phyloP scores from a whole-genome alignment of 495 filamentous ascomycete genomes.

The Penicillium parvum region DNA sequence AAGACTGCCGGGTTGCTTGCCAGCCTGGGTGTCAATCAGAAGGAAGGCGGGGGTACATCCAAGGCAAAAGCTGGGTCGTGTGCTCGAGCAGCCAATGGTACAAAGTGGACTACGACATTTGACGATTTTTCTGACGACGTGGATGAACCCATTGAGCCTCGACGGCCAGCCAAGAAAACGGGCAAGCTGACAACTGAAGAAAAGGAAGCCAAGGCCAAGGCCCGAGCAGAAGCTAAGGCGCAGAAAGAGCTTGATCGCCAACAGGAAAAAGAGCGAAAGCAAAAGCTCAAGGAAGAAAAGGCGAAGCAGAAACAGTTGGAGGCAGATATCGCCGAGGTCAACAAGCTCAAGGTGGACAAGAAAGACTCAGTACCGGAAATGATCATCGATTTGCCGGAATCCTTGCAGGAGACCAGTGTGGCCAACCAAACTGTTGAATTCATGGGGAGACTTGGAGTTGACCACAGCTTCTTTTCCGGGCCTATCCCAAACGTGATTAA shows the following conservation, averaged over 20 bases:
- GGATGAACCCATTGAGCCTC: slow-evolving; percentile 23
- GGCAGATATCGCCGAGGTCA: slow-evolving; percentile 67
- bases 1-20: slow-evolving; percentile 40
- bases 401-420: slow-evolving; percentile 46
- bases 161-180: slow-evolving; percentile 23
- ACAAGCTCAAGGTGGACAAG: slow-evolving; percentile 71
- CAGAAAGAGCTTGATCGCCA: slow-evolving; percentile 44
- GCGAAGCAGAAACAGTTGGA: slow-evolving; percentile 61
- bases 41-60: not conserved
- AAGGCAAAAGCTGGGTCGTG: slow-evolving; percentile 4
- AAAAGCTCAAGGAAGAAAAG: slow-evolving; percentile 50
- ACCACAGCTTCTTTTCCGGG: slow-evolving; percentile 49
- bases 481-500: slow-evolving; percentile 57
- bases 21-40: slow-evolving; percentile 17
- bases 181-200: slow-evolving; percentile 34
- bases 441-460: slow-evolving; percentile 53
- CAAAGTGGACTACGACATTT: not conserved
- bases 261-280: slow-evolving; percentile 48
- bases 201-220: slow-evolving; percentile 54
- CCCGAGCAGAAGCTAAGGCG: slow-evolving; percentile 43
- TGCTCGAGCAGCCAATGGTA: slow-evolving; percentile 2
- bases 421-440: slow-evolving; percentile 49
- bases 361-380: slow-evolving; percentile 75
- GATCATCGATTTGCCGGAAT: slow-evolving; percentile 70
- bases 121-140: slow-evolving; percentile 16